phyloP scores from a whole-genome alignment of 1,139 yeast species.

The Starmera stellimalicola region DNA sequence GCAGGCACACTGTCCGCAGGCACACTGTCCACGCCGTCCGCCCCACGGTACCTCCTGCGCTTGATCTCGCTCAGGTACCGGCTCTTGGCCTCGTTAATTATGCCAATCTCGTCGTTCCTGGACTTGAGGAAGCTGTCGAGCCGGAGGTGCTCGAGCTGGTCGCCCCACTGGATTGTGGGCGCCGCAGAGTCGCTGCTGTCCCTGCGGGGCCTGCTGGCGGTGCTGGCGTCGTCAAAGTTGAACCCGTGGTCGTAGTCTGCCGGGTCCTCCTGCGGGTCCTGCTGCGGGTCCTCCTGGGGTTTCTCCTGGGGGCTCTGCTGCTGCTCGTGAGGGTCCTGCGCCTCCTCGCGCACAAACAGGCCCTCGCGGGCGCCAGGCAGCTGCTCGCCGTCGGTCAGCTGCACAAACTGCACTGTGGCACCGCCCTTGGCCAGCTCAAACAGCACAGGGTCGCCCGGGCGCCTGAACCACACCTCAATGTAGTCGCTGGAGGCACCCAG shows the following conservation, averaged over 20 bases:
- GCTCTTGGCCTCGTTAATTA: conserved; percentile 20
- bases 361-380: too few species aligned
- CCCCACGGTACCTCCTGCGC: conserved; percentile 7
- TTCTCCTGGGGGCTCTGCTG: too few species aligned
- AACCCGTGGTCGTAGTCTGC: conserved; percentile 5
- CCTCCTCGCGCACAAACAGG: too few species aligned
- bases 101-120: conserved; percentile 10
- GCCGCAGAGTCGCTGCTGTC: not conserved
- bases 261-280: too few species aligned
- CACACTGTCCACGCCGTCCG: too few species aligned
- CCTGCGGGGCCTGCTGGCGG: not conserved
- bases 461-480: conserved; percentile 38
- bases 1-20: too few species aligned
- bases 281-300: too few species aligned
- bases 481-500: conserved; percentile 23
- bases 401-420: conserved; percentile 32
- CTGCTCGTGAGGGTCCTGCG: too few species aligned
- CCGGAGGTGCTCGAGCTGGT: conserved; percentile 1
- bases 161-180: conserved; percentile 13
- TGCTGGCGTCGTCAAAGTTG: not conserved
- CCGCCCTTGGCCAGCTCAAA: conserved; percentile 30
- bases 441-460: conserved; percentile 45
- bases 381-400: conserved; percentile 35
- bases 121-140: not conserved
- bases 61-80: conserved; percentile 16